Base-by-base conservation (phyloP, 345 rosid genomes). In the Salix brachista region DNA sequence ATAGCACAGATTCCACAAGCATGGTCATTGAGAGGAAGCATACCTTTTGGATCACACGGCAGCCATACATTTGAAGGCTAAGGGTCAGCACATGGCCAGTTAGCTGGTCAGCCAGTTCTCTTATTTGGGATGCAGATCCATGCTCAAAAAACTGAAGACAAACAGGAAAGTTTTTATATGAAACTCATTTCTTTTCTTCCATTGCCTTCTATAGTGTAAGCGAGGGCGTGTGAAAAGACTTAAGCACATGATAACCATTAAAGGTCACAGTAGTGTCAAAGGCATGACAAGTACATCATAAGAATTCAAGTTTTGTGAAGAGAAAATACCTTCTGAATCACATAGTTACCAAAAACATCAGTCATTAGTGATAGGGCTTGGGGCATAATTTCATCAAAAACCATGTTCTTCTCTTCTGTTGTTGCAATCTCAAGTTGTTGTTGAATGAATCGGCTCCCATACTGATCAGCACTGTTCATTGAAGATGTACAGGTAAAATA, bases 11-110 rank as follows among this genome's bases (percentile, higher is more conserved):
- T 11, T 7, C 21, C 42, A 13, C 17, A 26, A 41, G 42, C n/a
- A 30, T n/a, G 34, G n/a, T 37, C 25, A 25, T 17, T 3, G 44
- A 52, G 44, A 52, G 12, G 16, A 54, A 67, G 70, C 62, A 65
- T 80, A 94, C 98, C 97, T 92, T 94, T 78, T 94, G 98, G 82
- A 94, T 92, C 64, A 94, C 98, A 79, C 98, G 96, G 65, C 98
- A 94, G 46, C 98, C 98, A 84, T 94, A 94, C 98, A 94, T 94
- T 79, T 94, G 98, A 79, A 94, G 89, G 84, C 98, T 92, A 70
- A 94, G 95, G 23, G 92, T 83, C 81, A 94, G 86, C 60, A 94
- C 97, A 82, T 91, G 92, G 73, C 92, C 87, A 78, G 87, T 84
- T 44, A 92, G 92, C 85, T 92, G 90, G 71, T 91, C 93, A 21